Base-by-base conservation (phyloP, 345 rosid species). In the Kandelia obovata region DNA sequence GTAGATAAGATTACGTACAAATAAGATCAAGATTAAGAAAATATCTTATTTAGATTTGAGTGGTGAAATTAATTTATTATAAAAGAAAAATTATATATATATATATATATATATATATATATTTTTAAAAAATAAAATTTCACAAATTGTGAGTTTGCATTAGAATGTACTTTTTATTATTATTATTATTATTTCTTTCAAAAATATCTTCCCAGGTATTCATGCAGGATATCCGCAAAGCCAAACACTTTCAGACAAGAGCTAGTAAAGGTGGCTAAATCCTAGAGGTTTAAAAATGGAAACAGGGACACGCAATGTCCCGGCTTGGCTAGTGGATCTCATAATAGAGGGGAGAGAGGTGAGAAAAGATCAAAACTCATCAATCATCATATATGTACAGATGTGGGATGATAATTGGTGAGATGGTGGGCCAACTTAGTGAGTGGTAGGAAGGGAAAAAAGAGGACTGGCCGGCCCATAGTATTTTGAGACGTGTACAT, bases 311-410 rank as follows among this genome's bases (percentile, higher is more conserved):
- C 43, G 58, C 6, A 27, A 52, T 64, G 2, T 57, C 26, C 25
- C 16, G 16, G 43, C 37, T 52, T 68, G 61, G 21, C 55, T 34
- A 26, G 35, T 53, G 62, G 32, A 62, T 64, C 59, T 43, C 30
- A 73, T 82, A 76, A 76, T 79, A 31, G 79, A 68, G 10, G 81
- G 73, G 83, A 76, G 82, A 73, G 83, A 66, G 60, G 7, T 7
- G 37, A 34, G 8, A 7, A 34, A 34, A 7, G 4, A 34, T 34
- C 8, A 34, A 34, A 7, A 34, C 37, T 34, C 37, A 34, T 7
- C 37, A 7, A 34, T 34, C 37, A 34, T 34, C 6, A 1, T 34
- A 1, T 1, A 7, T 7, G 37, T 34, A 34, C 37, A 1, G 37
- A 10, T 7, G 69, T 65, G 64, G 26, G 62, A 20, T 43, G 5